A percentile compares a stretch with the other conserved stretches of the same genome.
phyloP scores from a whole-genome alignment of 768 basidiomycete genomes.

The Serendipita sp. region DNA sequence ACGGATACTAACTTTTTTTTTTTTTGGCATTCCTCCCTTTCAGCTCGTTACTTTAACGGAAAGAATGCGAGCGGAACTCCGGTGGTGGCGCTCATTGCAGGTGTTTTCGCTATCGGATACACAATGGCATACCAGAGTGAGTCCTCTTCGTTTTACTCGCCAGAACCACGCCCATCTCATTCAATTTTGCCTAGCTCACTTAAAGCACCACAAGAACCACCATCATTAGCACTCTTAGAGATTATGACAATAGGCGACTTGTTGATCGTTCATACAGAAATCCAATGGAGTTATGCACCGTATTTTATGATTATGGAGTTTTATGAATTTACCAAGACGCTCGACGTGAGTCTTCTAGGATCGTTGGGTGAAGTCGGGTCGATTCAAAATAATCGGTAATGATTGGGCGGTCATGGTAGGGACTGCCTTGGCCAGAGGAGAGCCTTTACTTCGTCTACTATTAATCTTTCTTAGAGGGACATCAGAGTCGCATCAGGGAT shows the following conservation, averaged over 20 bases:
- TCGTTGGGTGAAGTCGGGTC: too few relatives aligned
- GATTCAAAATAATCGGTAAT: too few relatives aligned
- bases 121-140: conserved; percentile 80
- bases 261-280: neutral
- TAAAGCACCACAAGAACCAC: conserved; percentile 80
- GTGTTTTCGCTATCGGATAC: conserved; percentile 64
- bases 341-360: too few relatives aligned
- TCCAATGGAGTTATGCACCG: neutral
- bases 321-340: neutral
- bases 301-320: neutral
- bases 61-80: conserved; percentile 69
- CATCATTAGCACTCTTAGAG: conserved; percentile 36
- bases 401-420: too few relatives aligned
- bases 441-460: too few relatives aligned
- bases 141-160: conserved; percentile 18
- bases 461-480: too few relatives aligned
- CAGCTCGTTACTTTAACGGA: conserved; percentile 54
- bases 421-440: too few relatives aligned
- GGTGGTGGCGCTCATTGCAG: conserved; percentile 42
- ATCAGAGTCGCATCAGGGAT: too few relatives aligned
- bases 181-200: neutral
- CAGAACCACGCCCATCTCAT: neutral
- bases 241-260: neutral
- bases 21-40: neutral
- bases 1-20: neutral